phyloP scores from a whole-genome alignment of 169 alveolate species.

The Eimeria maxima region DNA sequence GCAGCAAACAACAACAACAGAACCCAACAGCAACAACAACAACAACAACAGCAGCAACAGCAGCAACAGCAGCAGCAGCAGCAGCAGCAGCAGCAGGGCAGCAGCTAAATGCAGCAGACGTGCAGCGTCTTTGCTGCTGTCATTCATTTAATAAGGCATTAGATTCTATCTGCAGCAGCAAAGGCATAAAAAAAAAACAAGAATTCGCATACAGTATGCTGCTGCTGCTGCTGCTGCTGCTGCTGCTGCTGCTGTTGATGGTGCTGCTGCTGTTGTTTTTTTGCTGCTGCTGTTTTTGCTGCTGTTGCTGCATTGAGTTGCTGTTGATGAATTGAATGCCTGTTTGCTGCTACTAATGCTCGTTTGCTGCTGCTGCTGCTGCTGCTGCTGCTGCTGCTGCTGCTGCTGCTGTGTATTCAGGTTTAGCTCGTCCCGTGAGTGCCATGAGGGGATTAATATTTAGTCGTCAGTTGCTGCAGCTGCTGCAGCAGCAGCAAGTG shows the following conservation, averaged over 20 bases:
- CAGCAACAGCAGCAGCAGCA: constrained; percentile 32
- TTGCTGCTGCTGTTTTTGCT: background rate
- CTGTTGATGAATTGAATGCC: too few relatives aligned
- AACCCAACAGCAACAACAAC: too few relatives aligned
- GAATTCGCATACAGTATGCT: background rate
- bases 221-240: constrained; percentile 22
- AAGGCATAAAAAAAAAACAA: background rate
- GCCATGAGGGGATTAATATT: constrained; percentile 7
- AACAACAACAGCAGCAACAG: constrained; percentile 20
- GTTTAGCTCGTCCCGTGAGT: background rate
- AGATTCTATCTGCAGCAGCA: background rate
- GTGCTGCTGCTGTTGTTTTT: background rate
- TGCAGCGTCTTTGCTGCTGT: background rate
- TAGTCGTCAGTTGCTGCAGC: constrained; percentile 51
- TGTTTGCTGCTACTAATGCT: too few relatives aligned
- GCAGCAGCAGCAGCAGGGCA: background rate
- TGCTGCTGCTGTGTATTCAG: background rate
- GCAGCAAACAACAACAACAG: background rate
- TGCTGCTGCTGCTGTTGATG: background rate
- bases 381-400: background rate
- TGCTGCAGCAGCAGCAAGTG: constrained; percentile 30
- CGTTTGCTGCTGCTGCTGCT: constrained; percentile 4
- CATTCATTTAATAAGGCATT: background rate
- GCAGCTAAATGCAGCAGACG: background rate
- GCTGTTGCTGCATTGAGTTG: too few relatives aligned